These are phyloP conservation scores for Schrenkiella parvula DNA, from an alignment of 345 rosid genomes.

Conservation along the genomic window DNA sequence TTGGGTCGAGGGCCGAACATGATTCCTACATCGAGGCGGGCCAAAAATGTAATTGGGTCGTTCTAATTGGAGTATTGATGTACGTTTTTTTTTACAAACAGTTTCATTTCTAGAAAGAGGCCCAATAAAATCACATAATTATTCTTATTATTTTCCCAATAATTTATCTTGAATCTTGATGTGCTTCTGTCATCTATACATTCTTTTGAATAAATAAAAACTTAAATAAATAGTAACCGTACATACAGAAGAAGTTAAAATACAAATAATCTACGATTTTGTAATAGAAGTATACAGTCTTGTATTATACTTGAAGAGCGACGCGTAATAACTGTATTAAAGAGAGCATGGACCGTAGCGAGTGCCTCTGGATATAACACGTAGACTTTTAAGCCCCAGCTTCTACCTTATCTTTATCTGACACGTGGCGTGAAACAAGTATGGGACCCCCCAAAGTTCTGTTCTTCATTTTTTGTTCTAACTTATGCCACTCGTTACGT, in stretches of 20 bases:
- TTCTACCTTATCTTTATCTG: slow-evolving; percentile 28
- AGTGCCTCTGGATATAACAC: slow-evolving; percentile 20
- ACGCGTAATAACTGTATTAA: slow-evolving; percentile 9
- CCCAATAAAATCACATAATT: not conserved
- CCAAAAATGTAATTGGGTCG: not conserved
- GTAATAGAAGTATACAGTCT: not conserved
- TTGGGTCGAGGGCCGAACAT: not conserved
- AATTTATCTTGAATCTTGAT: not conserved
- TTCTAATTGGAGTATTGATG: not conserved
- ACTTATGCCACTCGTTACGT: slow-evolving; percentile 3
- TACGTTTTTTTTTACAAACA: not conserved
- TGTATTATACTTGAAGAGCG: not conserved
- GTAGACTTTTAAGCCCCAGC: slow-evolving; percentile 16
- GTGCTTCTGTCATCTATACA: not conserved
- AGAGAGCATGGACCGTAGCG: slow-evolving; percentile 11
- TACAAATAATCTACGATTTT: not conserved
- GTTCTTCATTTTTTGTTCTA: not conserved
- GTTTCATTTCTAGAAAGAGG: not conserved
- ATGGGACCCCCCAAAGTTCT: slow-evolving; percentile 19
- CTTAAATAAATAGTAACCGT: not conserved
- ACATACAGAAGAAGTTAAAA: not conserved
- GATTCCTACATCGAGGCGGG: not conserved
- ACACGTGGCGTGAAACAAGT: slow-evolving; percentile 20
- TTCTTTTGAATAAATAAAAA: not conserved
- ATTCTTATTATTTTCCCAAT: not conserved